These are phyloP conservation scores for Lippia alba DNA, from an alignment of 305 asterid genomes.

Conservation along the genomic window DNA sequence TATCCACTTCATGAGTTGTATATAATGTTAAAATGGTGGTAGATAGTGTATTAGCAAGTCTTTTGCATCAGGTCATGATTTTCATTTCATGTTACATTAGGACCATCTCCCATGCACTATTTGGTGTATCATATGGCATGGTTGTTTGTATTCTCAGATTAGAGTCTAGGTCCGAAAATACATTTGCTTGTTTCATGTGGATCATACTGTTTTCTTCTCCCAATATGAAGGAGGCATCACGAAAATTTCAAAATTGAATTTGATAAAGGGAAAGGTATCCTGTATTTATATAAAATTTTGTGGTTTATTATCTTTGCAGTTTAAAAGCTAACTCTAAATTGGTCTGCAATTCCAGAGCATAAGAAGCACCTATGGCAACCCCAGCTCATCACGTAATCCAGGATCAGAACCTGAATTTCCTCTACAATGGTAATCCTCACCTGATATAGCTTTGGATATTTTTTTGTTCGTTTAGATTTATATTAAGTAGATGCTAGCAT, in stretches of 20 bases:
- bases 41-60: no score
- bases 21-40: no score
- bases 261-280: background rate
- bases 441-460: background rate
- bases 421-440: conserved; percentile 55
- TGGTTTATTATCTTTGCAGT: conserved; percentile 1
- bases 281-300: background rate
- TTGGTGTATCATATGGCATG: background rate
- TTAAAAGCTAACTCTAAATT: conserved; percentile 22
- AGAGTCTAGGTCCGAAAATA: background rate
- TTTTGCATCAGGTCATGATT: no score
- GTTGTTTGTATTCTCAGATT: background rate
- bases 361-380: conserved; percentile 60
- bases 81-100: background rate
- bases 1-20: no score
- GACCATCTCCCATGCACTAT: background rate
- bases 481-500: conserved; percentile 1
- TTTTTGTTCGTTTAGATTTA: background rate
- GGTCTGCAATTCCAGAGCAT: conserved; percentile 22
- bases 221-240: conserved; percentile 3
- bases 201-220: conserved; percentile 11
- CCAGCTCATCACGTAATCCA: conserved; percentile 58
- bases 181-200: background rate
- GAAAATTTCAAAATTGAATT: background rate
- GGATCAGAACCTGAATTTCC: conserved; percentile 72